Base-by-base conservation (phyloP, 129 eudicot genomes). In the Flaveria robusta region DNA sequence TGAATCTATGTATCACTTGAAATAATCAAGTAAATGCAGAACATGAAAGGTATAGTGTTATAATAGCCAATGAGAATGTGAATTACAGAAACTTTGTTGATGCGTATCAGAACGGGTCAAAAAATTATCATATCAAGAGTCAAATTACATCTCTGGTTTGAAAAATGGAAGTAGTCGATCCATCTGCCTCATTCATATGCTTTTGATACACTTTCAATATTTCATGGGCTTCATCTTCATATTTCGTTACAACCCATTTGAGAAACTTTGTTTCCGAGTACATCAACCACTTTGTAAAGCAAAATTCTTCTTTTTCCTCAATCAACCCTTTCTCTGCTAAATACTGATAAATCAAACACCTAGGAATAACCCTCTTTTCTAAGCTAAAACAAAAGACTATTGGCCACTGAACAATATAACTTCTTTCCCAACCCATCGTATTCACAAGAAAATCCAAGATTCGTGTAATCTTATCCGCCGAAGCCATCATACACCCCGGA, bases 401-500 rank as follows among this genome's bases (percentile, higher is more conserved):
- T 3, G 86, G 79, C 74, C 75, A 29, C 27, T 63, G 65, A 66
- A 74, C 66, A 12, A 86, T 68, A 52, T 37, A 56, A 10, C 80
- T 58, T 4, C 18, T 23, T 20, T 84, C 74, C 80, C 82, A 84
- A 26, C 85, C 84, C 87, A 86, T 83, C 14, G 78, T 72, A 20
- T 84, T 84, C 19, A 82, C 79, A 70, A 85, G 76, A 58, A 87
- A 77, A 75, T 87, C 89, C 87, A 87, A 72, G 2, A 75, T 59
- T 31, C 73, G 11, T 9, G 69, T 64, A 37, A 86, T 73, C 62
- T 84, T 81, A 56, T 79, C 79, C 69, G 27, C 65, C 1, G 92
- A 88, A 37, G 77, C 67, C 62, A 68, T 78, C 85, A 88, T 83
- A 77, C 75, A 85, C 13, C 75, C 26, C 4, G 85, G 87, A 74